phyloP scores from a whole-genome alignment of 139 green algal species.

The Chlorella vulgaris region DNA sequence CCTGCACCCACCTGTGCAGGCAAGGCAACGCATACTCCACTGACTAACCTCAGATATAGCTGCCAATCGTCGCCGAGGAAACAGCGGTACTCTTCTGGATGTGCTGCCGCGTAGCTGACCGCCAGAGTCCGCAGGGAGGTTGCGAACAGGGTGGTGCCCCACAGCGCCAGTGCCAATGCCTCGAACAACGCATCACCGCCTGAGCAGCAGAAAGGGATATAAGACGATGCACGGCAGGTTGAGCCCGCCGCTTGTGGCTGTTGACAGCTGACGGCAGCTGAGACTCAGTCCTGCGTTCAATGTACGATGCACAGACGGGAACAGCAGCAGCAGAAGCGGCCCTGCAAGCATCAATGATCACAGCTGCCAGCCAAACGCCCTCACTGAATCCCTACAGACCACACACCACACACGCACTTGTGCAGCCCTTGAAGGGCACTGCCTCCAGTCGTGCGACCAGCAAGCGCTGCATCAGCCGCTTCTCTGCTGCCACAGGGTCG shows the following conservation, averaged over 20 bases:
- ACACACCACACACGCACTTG: neutral
- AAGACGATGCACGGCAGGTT: neutral
- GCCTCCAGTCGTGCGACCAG: conserved; percentile 25
- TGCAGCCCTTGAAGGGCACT: neutral
- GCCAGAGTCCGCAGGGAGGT: conserved; percentile 16
- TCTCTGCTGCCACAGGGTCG: conserved; percentile 9
- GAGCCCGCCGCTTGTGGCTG: too few species aligned
- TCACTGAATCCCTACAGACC: neutral
- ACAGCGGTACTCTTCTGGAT: conserved; percentile 35
- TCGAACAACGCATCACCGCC: conserved; percentile 41
- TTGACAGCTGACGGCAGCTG: too few species aligned
- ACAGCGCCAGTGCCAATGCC: conserved; percentile 31
- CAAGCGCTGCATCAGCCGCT: conserved; percentile 28
- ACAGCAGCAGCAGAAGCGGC: neutral
- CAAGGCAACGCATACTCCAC: too few species aligned
- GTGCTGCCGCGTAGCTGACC: conserved; percentile 10
- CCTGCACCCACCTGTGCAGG: neutral
- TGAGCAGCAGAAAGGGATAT: neutral
- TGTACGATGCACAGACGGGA: too few species aligned
- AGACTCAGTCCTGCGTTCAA: too few species aligned
- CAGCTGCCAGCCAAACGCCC: neutral
- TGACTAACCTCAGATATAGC: conserved; percentile 29
- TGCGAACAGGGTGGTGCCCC: conserved; percentile 21
- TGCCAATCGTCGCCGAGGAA: conserved; percentile 57
- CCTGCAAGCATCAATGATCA: neutral